Evolutionary conservation across 23 red algal genomes (phyloP).

Genomic region (Gracilaria vermiculophylla): DNA sequence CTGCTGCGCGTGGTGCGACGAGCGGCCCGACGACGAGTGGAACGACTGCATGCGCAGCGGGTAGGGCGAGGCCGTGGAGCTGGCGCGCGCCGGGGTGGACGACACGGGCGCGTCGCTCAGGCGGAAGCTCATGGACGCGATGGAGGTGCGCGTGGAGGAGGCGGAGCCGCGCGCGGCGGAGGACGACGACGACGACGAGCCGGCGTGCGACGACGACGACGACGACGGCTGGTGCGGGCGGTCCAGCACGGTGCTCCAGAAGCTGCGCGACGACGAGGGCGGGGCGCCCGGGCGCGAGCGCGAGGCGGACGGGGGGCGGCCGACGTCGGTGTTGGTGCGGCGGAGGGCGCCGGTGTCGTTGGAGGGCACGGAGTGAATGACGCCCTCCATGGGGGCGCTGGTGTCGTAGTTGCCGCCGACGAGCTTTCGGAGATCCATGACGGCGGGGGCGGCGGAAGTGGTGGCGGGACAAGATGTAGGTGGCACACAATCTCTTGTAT

Average conservation of each 20-base stretch:
- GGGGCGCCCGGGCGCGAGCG: not conserved
- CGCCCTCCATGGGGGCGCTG: slow-evolving; percentile 7
- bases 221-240: not conserved
- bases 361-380: not conserved
- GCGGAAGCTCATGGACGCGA: slow-evolving; percentile 1
- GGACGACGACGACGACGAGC: not conserved
- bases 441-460: no score
- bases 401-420: not conserved
- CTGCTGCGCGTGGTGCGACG: not conserved
- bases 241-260: not conserved
- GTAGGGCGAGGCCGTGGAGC: not conserved
- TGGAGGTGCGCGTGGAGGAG: not conserved
- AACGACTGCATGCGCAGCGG: not conserved
- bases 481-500: no score
- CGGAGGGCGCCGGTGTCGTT: not conserved
- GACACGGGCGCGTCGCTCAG: not conserved
- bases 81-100: not conserved
- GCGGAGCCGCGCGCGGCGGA: not conserved
- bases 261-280: not conserved
- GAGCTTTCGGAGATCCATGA: not conserved
- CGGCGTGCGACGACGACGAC: not conserved
- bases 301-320: not conserved
- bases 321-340: not conserved
- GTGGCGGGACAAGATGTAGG: no score
- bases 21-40: not conserved